phyloP scores from a whole-genome alignment of 2,329 filamentous ascomycete genomes.

The Hysterium pulicare region DNA sequence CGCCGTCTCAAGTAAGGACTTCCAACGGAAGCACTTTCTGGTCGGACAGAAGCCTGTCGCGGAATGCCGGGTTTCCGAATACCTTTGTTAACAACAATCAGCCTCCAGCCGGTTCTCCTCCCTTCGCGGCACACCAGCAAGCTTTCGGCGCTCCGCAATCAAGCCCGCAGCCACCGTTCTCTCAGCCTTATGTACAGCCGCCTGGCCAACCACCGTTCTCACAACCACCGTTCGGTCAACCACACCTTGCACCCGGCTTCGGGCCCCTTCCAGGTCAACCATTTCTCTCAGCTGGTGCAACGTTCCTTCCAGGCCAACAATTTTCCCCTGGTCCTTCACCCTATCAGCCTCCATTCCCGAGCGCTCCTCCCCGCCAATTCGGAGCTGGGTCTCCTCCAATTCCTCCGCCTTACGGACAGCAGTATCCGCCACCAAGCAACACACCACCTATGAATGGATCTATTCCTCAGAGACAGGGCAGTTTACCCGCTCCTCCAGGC shows the following conservation, averaged over 20 bases:
- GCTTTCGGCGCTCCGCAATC: slow-evolving; percentile 38
- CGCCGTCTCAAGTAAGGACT: no score
- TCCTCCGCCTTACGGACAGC: slow-evolving; percentile 42
- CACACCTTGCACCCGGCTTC: slow-evolving; percentile 15
- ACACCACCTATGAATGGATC: slow-evolving; percentile 24
- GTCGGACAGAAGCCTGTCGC: neutral
- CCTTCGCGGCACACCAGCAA: slow-evolving; percentile 43
- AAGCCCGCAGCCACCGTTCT: slow-evolving; percentile 28
- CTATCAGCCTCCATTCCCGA: slow-evolving; percentile 20
- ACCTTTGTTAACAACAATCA: neutral
- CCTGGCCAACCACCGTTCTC: slow-evolving; percentile 18
- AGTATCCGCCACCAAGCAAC: slow-evolving; percentile 42
- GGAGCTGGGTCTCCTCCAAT: slow-evolving; percentile 17
- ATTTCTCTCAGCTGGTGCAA: slow-evolving; percentile 28
- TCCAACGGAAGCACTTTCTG: slow-evolving; percentile 9
- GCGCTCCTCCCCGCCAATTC: slow-evolving; percentile 15
- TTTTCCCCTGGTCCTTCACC: slow-evolving; percentile 24
- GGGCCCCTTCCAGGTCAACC: slow-evolving; percentile 13
- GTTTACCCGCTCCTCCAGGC: slow-evolving; percentile 54
- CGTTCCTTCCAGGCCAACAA: slow-evolving; percentile 25
- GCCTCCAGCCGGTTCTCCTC: slow-evolving; percentile 42
- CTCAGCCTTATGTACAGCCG: slow-evolving; percentile 42
- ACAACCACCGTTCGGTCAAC: slow-evolving; percentile 8
- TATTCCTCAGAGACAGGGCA: slow-evolving; percentile 44
- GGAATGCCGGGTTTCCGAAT: neutral